Evolutionary conservation across 2,329 filamentous ascomycete species (phyloP).

Genomic region (Penicillium oxalicum): DNA sequence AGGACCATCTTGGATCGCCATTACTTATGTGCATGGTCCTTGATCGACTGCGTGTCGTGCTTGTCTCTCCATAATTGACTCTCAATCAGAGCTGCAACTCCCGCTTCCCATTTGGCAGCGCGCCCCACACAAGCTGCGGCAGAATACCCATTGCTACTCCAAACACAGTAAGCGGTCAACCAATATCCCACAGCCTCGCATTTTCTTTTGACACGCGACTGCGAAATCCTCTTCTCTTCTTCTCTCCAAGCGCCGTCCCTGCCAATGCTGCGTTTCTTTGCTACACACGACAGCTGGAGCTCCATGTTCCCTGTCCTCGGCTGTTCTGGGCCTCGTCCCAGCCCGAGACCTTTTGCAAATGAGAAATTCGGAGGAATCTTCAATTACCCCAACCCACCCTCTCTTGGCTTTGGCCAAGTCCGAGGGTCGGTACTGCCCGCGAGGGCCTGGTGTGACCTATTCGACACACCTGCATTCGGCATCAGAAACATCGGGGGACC

Average conservation of each 20-base stretch:
- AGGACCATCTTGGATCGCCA: too few species aligned
- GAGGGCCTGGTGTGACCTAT: conserved; percentile 73
- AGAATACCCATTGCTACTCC: conserved; percentile 5
- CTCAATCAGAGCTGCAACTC: too few species aligned
- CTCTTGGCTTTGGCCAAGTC: conserved; percentile 20
- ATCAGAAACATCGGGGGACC: conserved; percentile 81
- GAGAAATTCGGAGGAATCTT: conserved; percentile 99
- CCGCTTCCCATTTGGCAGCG: too few species aligned
- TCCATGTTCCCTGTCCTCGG: conserved; percentile 23
- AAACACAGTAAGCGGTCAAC: conserved; percentile 10
- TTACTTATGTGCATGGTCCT: too few species aligned
- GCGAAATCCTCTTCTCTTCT: conserved; percentile 35
- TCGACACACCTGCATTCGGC: conserved; percentile 70
- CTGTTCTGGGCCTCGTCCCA: conserved; percentile 5
- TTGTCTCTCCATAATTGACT: too few species aligned
- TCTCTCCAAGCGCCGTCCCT: conserved; percentile 68
- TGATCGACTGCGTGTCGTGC: too few species aligned
- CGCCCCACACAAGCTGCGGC: background rate
- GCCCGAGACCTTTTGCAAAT: conserved; percentile 58
- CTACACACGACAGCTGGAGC: conserved; percentile 61
- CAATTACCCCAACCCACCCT: conserved; percentile 49
- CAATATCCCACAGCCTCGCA: conserved; percentile 5
- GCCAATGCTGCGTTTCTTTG: conserved; percentile 95
- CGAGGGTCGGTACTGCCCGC: conserved; percentile 58
- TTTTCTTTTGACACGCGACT: conserved; percentile 15